Evolutionary conservation across 257 asterid genomes (phyloP), one percentile per base, ranked within the genome.

Genomic region (Salvia hispanica): DNA sequence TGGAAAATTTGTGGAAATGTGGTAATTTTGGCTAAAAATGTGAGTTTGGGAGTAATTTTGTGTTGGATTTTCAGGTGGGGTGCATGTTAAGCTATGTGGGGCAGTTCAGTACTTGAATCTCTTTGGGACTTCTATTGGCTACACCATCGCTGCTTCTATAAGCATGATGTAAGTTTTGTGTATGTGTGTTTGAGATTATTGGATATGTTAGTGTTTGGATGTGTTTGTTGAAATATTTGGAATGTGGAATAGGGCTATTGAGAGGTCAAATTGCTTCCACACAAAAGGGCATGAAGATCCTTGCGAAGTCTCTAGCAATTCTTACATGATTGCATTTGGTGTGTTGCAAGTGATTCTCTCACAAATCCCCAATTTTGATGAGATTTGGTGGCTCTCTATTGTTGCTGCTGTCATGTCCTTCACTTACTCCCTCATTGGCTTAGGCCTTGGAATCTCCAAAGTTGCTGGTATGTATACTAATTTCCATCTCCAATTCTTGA

Each of bases 401-500:
- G 74, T 87, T 39, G 95, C 98, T 39, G 96, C 96, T 2, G 61
- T 84, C 31, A 89, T 91, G 98, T 89, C 98, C 1, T 89, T 89
- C 54, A 79, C 92, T 66, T 91, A 89, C 63, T 79, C 96, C 3
- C 15, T 82, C 55, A 89, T 91, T 34, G 98, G 98, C n/a, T 80
- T 89, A 56, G 95, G 85, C 44, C 98, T 91, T 64, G 83, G 94
- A 44, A 63, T 89, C 21, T 90, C 84, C 18, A 87, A 79, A 70
- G 84, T 69, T 61, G 72, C 79, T 62, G 98, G 98, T 91, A 55
- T 7, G n/a, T 34, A 34, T 34, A 34, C 6, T 5, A 34, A 34
- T 34, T 34, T 34, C 39, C 6, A 34, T 4, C 39, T 34, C 6
- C 6, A 34, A 34, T 34, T 8, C 6, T 51, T 8, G 3, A 51